Evolutionary conservation across 192 early-diverging fungal genomes (phyloP).

Genomic region (Podila clonocystis): DNA sequence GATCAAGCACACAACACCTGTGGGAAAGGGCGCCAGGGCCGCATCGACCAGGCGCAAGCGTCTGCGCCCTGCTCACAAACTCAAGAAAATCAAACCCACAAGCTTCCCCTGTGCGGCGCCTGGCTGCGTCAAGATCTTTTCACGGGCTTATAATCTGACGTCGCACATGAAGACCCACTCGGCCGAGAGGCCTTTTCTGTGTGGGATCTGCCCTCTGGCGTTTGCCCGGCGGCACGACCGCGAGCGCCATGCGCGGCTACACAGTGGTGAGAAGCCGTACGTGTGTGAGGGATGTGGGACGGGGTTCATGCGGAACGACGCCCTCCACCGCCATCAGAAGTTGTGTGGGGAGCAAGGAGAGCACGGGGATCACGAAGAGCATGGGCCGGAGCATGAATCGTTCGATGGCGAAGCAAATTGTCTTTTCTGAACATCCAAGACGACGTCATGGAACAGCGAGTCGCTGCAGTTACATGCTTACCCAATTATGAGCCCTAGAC

Average conservation of each 20-base stretch:
- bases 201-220: conserved; percentile 72
- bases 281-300: conserved; percentile 75
- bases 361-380: too few relatives aligned
- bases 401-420: too few relatives aligned
- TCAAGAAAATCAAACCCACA: conserved; percentile 13
- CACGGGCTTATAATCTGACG: conserved; percentile 79
- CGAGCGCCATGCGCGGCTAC: conserved; percentile 84
- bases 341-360: too few relatives aligned
- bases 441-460: too few relatives aligned
- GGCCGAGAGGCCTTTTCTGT: conserved; percentile 75
- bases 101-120: conserved; percentile 23
- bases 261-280: conserved; percentile 83
- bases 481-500: too few relatives aligned
- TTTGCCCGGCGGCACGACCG: conserved; percentile 94
- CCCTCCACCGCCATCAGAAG: conserved; percentile 73
- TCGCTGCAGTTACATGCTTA: too few relatives aligned
- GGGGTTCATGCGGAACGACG: conserved; percentile 84
- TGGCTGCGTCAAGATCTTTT: conserved; percentile 74
- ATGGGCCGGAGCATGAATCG: too few relatives aligned
- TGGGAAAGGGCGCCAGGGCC: too few relatives aligned
- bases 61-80: too few relatives aligned
- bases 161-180: conserved; percentile 84
- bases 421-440: too few relatives aligned
- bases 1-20: too few relatives aligned
- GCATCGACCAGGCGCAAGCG: too few relatives aligned